These are phyloP conservation scores for Dothiorella sarmentorum DNA, from an alignment of 2,329 filamentous ascomycete species.

Conservation along the genomic window DNA sequence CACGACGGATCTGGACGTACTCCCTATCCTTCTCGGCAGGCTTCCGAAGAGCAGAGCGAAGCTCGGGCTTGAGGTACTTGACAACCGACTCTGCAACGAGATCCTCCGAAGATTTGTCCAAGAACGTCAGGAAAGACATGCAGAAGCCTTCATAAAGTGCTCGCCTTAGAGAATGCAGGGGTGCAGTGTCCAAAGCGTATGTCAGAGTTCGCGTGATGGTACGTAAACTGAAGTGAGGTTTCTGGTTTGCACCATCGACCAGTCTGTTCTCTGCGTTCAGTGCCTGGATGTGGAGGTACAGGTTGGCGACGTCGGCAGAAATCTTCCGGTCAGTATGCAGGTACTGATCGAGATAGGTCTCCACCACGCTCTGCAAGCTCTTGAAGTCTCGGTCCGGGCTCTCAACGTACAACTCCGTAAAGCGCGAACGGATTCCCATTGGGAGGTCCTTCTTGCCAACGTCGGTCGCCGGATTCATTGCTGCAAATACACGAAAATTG, in stretches of 20 bases:
- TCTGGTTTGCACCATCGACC: conserved; percentile 92
- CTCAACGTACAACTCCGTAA: conserved; percentile 92
- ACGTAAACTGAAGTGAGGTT: conserved; percentile 93
- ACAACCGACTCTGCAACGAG: conserved; percentile 76
- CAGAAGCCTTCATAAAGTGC: conserved; percentile 93
- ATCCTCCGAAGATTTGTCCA: conserved; percentile 77
- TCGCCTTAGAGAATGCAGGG: conserved; percentile 78
- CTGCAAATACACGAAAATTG: conserved; percentile 92
- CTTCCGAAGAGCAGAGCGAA: conserved; percentile 73
- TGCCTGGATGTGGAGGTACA: conserved; percentile 85
- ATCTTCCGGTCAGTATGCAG: conserved; percentile 53
- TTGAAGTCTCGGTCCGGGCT: conserved; percentile 84
- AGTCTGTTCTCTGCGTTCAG: conserved; percentile 77
- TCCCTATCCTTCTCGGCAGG: conserved; percentile 68
- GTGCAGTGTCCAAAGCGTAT: conserved; percentile 81
- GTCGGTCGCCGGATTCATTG: conserved; percentile 99
- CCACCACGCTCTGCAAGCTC: conserved; percentile 82
- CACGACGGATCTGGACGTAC: conserved; percentile 60
- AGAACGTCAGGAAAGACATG: conserved; percentile 93
- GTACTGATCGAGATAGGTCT: conserved; percentile 77
- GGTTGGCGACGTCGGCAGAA: conserved; percentile 73
- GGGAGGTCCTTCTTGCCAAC: conserved; percentile 93
- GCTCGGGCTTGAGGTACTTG: conserved; percentile 71
- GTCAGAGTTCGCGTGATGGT: conserved; percentile 86
- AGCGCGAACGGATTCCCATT: conserved; percentile 81